Base-by-base conservation (phyloP, 2,329 filamentous ascomycete species). In the Pseudocercospora vitis region DNA sequence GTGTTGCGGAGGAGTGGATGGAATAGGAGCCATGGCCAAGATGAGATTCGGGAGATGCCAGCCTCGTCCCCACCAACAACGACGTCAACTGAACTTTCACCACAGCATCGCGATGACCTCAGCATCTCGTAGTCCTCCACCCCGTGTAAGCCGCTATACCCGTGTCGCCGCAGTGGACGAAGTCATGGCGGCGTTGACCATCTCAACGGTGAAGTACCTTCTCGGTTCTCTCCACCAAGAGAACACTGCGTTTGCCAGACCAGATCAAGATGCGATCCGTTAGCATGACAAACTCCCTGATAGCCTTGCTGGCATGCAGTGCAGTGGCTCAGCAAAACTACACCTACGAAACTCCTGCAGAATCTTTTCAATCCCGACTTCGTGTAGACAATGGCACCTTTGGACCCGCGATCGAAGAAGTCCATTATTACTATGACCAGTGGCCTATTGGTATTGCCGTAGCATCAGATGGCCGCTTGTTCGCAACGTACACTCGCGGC, bases 351-450 rank as follows among this genome's bases (percentile, higher is more conserved):
- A 48, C 48, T 12, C 53, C 53, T 3, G 53, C 53, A 44, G 48
- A 44, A 9, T 51, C 40, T 14, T 65, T 66, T 12, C 53, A 58
- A n/a, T 70, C 70, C 2, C 66, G 67, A 28, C 60, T 79, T 1
- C 68, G 75, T 28, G 67, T 73, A 5, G 75, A 79, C 57, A 74
- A 74, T 50, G 76, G 76, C n/a, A 74, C 72, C 2, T 77, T 76
- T 42, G 76, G 76, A 2, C 76, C 76, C 1, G 58, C 66, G 1
- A 64, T 79, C 3, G 77, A 79, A 57, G 76, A 79, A 57, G 72
- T 73, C 31, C 75, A 79, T 58, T 78, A 77, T 61, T 78, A 57
- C 16, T 55, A 60, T 48, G 49, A 74, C 24, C 72, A 76, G 59
- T 76, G 73, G 74, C 74, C 74, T 1, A 75, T 76, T 14, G 74